Evolutionary conservation across 2,329 filamentous ascomycete species (phyloP), one percentile per base, ranked within the genome.

Genomic region (Ramichloridium luteum): DNA sequence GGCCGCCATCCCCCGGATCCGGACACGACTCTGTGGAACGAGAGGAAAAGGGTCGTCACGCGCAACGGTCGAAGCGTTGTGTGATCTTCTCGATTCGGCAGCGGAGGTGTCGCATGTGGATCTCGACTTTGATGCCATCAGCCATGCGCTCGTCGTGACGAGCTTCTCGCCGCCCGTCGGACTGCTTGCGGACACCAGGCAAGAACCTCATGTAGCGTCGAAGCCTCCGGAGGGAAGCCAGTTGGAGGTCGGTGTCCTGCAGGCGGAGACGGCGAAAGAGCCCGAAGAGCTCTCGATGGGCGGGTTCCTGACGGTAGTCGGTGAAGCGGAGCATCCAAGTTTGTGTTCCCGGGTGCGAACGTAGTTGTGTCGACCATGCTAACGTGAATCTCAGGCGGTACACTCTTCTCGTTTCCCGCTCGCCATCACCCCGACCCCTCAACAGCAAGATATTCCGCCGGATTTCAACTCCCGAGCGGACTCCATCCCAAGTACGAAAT

Each of bases 221-320:
- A 23, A 23, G 20, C 20, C 20, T 8, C 20, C 20, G n/a, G n/a
- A 8, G n/a, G 20, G 20, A n/a, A 23, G 40, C 16, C 31, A 39
- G n/a, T 69, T 84, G 4, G 88, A 96, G 53, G 72, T 94, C 13
- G 88, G 88, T 11, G 68, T 94, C 25, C 61, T 96, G 35, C 73
- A 72, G 4, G 63, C 69, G 8, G 77, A 85, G 43, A 60, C 62
- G 3, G 67, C 77, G 2, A 10, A 62, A 10, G 74, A 83, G 36
- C 61, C 72, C 0, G 73, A 86, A 53, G 82, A 93, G 43, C 58
- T 93, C 9, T 79, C 78, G 22, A 67, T 93, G 23, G 76, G 77
- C 4, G 88, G 88, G 3, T 70, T 85, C 33, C 61, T 94, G 31
- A 78, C 76, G 1, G 80, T 92, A 3, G 59, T 94, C 0, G 82